Base-by-base conservation (phyloP, 176 grass and related monocot species). In the Paspalum vaginatum region DNA sequence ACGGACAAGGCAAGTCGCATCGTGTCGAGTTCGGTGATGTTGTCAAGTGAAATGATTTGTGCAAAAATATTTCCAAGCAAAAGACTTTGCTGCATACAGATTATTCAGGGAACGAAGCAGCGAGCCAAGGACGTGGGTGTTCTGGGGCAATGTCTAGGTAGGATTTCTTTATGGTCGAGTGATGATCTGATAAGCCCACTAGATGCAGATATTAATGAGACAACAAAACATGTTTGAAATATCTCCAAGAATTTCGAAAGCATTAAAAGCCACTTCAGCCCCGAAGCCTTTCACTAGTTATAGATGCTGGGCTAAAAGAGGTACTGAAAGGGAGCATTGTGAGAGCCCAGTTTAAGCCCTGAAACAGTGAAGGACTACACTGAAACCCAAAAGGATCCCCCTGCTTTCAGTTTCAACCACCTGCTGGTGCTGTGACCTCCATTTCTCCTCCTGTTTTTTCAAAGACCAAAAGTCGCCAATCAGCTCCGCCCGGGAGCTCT, bases 321-420 rank as follows among this genome's bases (percentile, higher is more conserved):
- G 13, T 62, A 39, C 26, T 47, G 5, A 88, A 88, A 76, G 81
- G 27, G 45, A 76, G 54, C 70, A 85, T 66, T 84, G 24, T 0
- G 18, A 56, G 3, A 61, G 11, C 44, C 44, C 69, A 69, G 13
- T 46, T 61, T 0, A 39, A 79, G 52, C 68, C 4, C 5, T 12
- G 45, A 24, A 69, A 61, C 71, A 6, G 46, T 16, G 75, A 63
- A 71, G 21, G 27, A 11, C 15, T 22, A 53, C 32, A 32, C 32
- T 9, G 51, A 0, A 26, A 51, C 68, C 22, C 44, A 44, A 60
- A 74, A 25, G 51, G 4, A 79, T 20, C 39, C 18, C 26, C 38
- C 38, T 18, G 22, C 74, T 72, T 74, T 70, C 37, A 68, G 44
- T n/a, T 22, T 43, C 65, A 77, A 81, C 70, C 79, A 61, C 25